Base-by-base conservation (phyloP, 78 protist genomes). In the Andalucia godoyi region DNA sequence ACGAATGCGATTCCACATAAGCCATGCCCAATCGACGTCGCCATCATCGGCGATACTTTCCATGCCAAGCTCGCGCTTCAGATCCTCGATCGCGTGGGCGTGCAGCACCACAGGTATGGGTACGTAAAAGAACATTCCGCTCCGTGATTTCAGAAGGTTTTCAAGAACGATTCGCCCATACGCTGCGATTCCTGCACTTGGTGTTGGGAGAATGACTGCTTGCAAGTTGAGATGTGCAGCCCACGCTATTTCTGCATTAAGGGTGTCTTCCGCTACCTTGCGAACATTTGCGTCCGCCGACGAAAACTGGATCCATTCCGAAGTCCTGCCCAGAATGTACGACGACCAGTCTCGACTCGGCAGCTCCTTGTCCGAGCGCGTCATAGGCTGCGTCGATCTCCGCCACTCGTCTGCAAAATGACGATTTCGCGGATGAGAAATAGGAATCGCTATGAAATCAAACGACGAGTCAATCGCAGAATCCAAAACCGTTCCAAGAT, bases 191-290 rank as follows among this genome's bases (percentile, higher is more conserved):
- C 34, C 23, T n/a, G n/a, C n/a, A n/a, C n/a, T n/a, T 29, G 57
- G 65, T 27, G 47, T 46, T 27, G 77, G 65, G 4, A 55, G 23
- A 18, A 72, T 10, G 5, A 72, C 53, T 1, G 70, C 62, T 0
- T 52, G 53, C 30, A 64, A 39, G 15, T 55, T 33, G 15, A 72
- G 51, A 46, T 72, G 77, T 7, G 67, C 18, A 10, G 70, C 77
- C 70, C 70, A 72, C 38, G 64, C 77, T 1, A 72, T 21, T 65
- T 72, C 77, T 40, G 33, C 52, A 36, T 36, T 40, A 12, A 72
- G 42, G 29, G 61, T 64, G 50, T 47, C 45, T 6, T 15, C 45
- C 37, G 15, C 12, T 51, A 51, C 57, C 57, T 23, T 10, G 15
- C 59, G 43, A 4, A 27, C 0, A 17, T 23, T 29, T 2, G 41